phyloP scores from a whole-genome alignment of 2,329 filamentous ascomycete species.

The Colletotrichum spinosum region DNA sequence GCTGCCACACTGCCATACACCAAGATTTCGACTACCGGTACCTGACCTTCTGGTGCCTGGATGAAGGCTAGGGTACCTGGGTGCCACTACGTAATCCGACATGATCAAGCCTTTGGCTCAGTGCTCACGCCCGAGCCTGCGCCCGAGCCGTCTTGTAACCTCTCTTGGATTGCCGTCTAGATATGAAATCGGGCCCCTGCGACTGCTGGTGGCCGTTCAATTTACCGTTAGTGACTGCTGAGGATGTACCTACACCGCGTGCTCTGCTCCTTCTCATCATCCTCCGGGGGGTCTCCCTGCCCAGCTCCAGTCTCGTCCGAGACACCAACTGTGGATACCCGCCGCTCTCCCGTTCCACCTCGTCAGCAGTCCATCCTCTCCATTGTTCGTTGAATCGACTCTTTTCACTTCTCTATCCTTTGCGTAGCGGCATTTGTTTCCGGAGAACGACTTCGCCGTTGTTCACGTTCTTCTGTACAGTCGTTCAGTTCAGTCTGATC shows the following conservation, averaged over 20 bases:
- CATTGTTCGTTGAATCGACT: conserved; percentile 4
- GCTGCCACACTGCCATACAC: conserved; percentile 13
- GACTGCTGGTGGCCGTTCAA: too few relatives aligned
- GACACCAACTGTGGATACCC: conserved; percentile 30
- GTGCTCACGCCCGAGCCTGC: too few relatives aligned
- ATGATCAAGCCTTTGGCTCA: too few relatives aligned
- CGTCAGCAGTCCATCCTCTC: conserved; percentile 12
- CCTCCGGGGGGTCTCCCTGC: conserved; percentile 32
- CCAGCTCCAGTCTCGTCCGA: conserved; percentile 34
- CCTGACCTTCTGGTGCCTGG: too few relatives aligned
- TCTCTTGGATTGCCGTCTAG: conserved; percentile 22
- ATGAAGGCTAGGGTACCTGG: too few relatives aligned
- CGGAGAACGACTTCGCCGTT: conserved; percentile 23
- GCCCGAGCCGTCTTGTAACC: too few relatives aligned
- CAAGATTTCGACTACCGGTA: neutral
- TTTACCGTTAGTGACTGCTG: too few relatives aligned
- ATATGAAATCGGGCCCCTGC: conserved; percentile 18
- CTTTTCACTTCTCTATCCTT: conserved; percentile 12
- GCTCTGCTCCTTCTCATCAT: neutral
- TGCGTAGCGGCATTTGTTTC: conserved; percentile 11
- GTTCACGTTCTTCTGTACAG: conserved; percentile 34
- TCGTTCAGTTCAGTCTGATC: conserved; percentile 32
- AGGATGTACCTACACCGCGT: too few relatives aligned
- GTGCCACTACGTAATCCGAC: conserved; percentile 5
- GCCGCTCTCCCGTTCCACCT: conserved; percentile 30